Base-by-base conservation (phyloP, 208 protist species). In the Crithidia mellificae region DNA sequence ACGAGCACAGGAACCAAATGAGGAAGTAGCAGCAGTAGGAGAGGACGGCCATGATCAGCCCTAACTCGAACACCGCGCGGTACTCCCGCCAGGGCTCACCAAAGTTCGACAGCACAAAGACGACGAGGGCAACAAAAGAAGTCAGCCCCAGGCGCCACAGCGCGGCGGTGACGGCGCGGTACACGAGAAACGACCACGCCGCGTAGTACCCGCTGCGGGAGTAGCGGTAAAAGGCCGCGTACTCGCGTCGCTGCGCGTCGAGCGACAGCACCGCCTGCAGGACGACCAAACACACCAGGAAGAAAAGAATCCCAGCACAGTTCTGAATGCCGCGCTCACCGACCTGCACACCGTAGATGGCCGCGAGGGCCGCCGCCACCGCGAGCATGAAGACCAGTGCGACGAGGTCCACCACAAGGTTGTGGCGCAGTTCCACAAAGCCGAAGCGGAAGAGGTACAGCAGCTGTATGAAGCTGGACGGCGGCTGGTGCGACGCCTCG, bases 251-350 rank as follows among this genome's bases (percentile, higher is more conserved):
- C n/a, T 73, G 72, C 41, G 78, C 54, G 54, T 82, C 74, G 8
- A 82, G 57, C 14, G 79, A 78, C 36, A 90, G 69, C 38, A 85
- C 58, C 15, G 73, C 75, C 63, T 90, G 81, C 50, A 90, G 68
- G n/a, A 85, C 77, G 3, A 82, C 83, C 46, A 71, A 83, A 43
- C 68, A 84, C 17, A 87, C 81, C 11, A 90, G 44, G 32, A 90
- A 87, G 30, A 90, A 90, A n/a, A 90, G 67, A 39, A 90, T 81
- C 32, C 84, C 84, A 17, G 84, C 73, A 30, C 84, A 82, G 53
- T 83, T 90, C 55, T 90, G 84, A 66, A 87, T 87, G 44, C 84
- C 84, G 41, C 68, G 72, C 57, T 83, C 71, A 22, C 55, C 69
- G 20, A 59, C 71, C 66, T 87, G 81, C n/a, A 71, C 74, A 27